Base-by-base conservation (phyloP, 257 asterid species). In the Gentiana dahurica region DNA sequence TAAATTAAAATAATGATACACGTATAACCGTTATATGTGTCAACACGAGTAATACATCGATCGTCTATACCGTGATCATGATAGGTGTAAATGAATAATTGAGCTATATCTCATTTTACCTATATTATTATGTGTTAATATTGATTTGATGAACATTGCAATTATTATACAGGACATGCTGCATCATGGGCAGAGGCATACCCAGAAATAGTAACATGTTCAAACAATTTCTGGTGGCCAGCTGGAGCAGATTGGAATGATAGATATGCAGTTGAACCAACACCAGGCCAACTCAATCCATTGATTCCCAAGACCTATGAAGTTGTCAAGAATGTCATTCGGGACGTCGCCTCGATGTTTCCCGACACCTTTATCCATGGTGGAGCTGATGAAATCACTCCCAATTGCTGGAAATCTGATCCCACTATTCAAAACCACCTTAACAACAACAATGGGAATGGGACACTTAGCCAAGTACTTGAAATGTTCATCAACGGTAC, bases 171-270 rank as follows among this genome's bases (percentile, higher is more conserved):
- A 91, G 97, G 86, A 35, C 98, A 87, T 68, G 77, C 97, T 11
- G 94, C 87, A 70, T 87, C 97, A 5, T 92, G 98, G 98, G 94
- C 70, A n/a, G 74, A 72, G 73, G 95, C 98, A 39, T 69, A 83
- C 76, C 97, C 97, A 1, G 94, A 85, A 37, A 87, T 91, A 11
- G 68, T 85, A 12, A 72, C 94, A 12, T 91, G 98, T 44, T 86
- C 88, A 37, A 71, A 87, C 78, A 71, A 66, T 69, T 87, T 87
- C 69, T 91, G 98, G 98, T 83, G 77, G 79, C 95, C 97, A 9
- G 86, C 90, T 2, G 94, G 68, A n/a, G 53, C 68, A 9, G 64
- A 64, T 1, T 81, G 86, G 89, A 54, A 80, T 34, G 85, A 80
- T 37, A 76, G 87, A 7, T 76, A 79, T 3, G 98, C 98, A 2